Evolutionary conservation across 768 basidiomycete genomes (phyloP), one percentile per base, ranked within the genome.

Genomic region (Auriscalpium microsporum): DNA sequence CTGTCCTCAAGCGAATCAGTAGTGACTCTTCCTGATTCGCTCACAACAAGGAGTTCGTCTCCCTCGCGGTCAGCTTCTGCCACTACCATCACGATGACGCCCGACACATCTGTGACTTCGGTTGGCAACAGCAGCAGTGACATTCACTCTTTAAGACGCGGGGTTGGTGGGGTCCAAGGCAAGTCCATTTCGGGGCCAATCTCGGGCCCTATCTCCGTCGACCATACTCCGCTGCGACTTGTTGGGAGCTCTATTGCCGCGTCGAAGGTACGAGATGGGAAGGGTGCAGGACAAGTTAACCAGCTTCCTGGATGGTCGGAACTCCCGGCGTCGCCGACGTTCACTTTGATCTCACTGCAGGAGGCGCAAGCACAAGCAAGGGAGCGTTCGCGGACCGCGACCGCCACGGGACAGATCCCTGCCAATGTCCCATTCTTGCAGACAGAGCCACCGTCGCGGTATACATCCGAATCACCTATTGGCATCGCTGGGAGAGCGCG

Each of bases 301-400:
- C 51, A 71, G 61, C 45, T 50, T 45, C 63, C 72, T 28, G 79
- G 76, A 10, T 83, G 81, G 79, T 71, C 68, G 44, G 82, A 82
- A 52, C 74, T 58, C 61, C 62, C 53, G 56, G 63, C 69, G 8
- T 69, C 78, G 11, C 76, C 82, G 19, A 70, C 78, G 14, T 83
- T 89, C 58, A 73, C 79, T 34, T 77, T 91, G 40, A 90, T 90
- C 50, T 80, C 86, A 5, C 73, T 90, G 52, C 85, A 90, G 64
- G 86, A 91, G 71, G 88, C 88, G 3, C 81, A 87, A 61, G 86
- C 83, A 11, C 81, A 71, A 54, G 71, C 68, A 3, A 69, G 74
- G 54, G 76, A 85, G 64, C 80, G 84, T 50, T 73, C 79, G 46
- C 80, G 84, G 50, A 78, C 74, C 61, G 70, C 69, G 50, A 78